phyloP scores from a whole-genome alignment of 352 stramenopile genomes.

The Thraustochytrium sp. region DNA sequence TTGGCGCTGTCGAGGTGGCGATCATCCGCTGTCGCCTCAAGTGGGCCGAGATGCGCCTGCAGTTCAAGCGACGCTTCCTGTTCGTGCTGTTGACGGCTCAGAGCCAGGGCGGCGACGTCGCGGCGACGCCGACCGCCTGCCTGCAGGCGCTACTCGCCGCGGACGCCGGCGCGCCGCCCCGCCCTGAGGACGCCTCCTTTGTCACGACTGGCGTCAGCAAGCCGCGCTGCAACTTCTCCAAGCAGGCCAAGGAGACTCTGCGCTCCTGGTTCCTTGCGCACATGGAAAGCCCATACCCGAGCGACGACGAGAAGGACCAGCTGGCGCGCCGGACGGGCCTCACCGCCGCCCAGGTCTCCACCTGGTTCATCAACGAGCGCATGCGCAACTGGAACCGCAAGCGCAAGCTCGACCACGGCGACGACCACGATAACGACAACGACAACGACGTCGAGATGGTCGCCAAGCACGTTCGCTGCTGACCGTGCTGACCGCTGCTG shows the following conservation, averaged over 20 bases:
- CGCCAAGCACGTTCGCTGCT: not conserved
- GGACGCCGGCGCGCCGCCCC: not conserved
- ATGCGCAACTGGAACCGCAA: slow-evolving; percentile 33
- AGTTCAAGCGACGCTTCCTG: not conserved
- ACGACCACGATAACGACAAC: not conserved
- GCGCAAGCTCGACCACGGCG: not conserved
- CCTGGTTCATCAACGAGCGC: slow-evolving; percentile 45
- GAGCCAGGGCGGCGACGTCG: not conserved
- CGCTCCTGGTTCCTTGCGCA: slow-evolving; percentile 19
- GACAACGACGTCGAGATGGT: not conserved
- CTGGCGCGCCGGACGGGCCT: not conserved
- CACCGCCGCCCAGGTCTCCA: not conserved
- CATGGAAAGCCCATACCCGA: slow-evolving; percentile 28
- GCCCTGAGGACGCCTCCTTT: not conserved
- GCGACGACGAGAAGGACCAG: not conserved
- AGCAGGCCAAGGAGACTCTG: not conserved
- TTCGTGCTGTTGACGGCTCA: not conserved
- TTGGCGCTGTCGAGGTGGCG: not conserved
- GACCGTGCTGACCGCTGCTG: too few species aligned
- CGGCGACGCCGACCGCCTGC: not conserved
- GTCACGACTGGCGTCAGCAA: not conserved
- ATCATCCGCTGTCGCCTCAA: not conserved
- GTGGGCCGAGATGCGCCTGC: not conserved
- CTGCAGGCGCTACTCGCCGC: not conserved
- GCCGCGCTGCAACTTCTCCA: not conserved